phyloP scores from a whole-genome alignment of 2,329 filamentous ascomycete genomes.

The Gaeumannomyces sp. region DNA sequence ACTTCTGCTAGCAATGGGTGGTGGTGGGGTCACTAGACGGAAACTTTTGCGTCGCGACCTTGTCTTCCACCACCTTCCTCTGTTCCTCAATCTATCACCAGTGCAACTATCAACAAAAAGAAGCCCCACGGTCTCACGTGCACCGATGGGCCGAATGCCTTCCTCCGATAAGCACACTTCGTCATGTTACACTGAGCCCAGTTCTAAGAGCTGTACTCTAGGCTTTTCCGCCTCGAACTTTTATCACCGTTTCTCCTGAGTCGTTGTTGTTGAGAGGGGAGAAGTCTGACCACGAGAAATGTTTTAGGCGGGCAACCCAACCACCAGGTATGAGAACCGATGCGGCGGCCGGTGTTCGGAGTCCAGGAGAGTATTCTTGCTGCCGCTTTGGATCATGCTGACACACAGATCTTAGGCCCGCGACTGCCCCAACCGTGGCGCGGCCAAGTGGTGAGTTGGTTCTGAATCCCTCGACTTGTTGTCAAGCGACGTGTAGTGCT shows the following conservation, averaged over 20 bases:
- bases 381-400: slow-evolving; percentile 13
- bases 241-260: slow-evolving; percentile 8
- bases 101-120: not conserved
- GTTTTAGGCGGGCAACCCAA: slow-evolving; percentile 61
- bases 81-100: not conserved
- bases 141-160: not conserved
- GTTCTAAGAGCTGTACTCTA: slow-evolving; percentile 17
- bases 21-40: not conserved
- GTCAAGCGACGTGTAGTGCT: not conserved
- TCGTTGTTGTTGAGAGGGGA: slow-evolving; percentile 18
- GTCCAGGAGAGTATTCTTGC: slow-evolving; percentile 15
- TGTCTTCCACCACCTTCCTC: not conserved
- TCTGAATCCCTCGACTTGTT: not conserved
- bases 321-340: slow-evolving; percentile 59
- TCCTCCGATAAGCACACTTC: not conserved
- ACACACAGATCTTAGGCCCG: slow-evolving; percentile 53
- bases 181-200: slow-evolving; percentile 5
- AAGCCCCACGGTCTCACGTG: not conserved
- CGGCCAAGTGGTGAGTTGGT: slow-evolving; percentile 66
- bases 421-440: slow-evolving; percentile 79
- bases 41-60: not conserved
- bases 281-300: slow-evolving; percentile 25
- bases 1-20: not conserved
- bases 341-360: slow-evolving; percentile 15
- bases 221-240: slow-evolving; percentile 9